Evolutionary conservation across 139 green algal genomes (phyloP), one percentile per base, ranked within the genome.

Genomic region (Parachlorella kessleri): DNA sequence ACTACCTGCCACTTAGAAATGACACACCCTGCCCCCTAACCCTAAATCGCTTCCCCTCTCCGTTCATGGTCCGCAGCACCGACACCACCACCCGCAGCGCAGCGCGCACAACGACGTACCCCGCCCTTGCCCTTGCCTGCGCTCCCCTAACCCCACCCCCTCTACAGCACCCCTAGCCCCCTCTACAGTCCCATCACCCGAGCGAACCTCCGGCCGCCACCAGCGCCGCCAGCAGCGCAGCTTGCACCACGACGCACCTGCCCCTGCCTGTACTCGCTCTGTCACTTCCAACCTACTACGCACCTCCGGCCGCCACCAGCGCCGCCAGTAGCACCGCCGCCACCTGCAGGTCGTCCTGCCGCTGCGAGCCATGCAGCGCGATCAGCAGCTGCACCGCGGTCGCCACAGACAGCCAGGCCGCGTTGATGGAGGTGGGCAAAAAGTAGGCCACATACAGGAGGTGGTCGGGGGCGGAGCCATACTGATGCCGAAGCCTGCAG

Each of bases 401-500:
- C 4, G 90, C 90, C 28, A 94, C 87, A 40, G 79, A 88, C 18
- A 94, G 79, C 90, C 90, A 94, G 3, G 89, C 90, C 23, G 90
- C 82, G 59, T 94, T 94, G 36, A 94, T 72, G 75, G 78, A 79
- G 39, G 85, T 94, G 7, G 88, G 86, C 59, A 92, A 55, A 36
- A 88, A 85, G 80, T 82, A 93, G 38, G 76, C 48, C 21, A 72
- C 23, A 68, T 87, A 91, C 48, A 90, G 41, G n/a, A 84, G 63
- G 36, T 70, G 41, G 36, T 39, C 83, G 59, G 41, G 80, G 9
- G 72, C 70, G 39, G 63, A 72, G 37, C 77, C 79, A 64, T 75
- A 54, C 6, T 26, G 48, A 21, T 81, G 53, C 33, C 78, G 82
- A 28, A 85, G 37, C 67, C 84, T 89, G 84, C 68, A n/a, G 23